phyloP scores from a whole-genome alignment of 2,329 filamentous ascomycete genomes.

The Hymenoscyphus repandus region DNA sequence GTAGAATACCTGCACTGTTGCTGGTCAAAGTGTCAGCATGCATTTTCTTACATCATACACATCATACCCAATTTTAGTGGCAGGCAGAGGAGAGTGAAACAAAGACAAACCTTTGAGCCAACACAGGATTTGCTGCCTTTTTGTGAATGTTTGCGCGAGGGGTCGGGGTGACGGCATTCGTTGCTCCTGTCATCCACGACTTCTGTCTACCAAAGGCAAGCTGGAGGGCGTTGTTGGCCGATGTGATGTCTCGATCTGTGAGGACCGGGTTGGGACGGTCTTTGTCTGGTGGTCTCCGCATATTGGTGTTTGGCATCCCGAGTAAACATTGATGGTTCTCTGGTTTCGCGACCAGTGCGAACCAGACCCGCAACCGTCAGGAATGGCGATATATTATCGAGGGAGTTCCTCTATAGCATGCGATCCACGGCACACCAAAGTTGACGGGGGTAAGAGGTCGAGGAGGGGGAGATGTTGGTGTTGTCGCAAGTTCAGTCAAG shows the following conservation, averaged over 20 bases:
- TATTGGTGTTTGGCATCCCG: constrained; percentile 3
- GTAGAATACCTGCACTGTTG: constrained; percentile 39
- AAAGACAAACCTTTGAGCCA: constrained; percentile 2
- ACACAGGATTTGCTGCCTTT: background rate
- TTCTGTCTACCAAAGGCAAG: constrained; percentile 30
- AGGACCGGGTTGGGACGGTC: constrained; percentile 17
- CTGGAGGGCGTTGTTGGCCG: constrained; percentile 32
- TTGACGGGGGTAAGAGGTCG: no score
- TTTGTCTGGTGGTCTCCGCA: constrained; percentile 31
- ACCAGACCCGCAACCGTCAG: background rate
- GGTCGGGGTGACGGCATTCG: constrained; percentile 25
- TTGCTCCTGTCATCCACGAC: constrained; percentile 31
- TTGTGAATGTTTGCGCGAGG: constrained; percentile 22
- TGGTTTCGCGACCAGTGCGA: background rate
- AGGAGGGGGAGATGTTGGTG: no score
- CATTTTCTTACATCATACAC: background rate
- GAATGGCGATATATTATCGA: background rate
- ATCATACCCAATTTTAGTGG: no score
- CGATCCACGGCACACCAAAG: no score
- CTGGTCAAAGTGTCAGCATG: background rate
- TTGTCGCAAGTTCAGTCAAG: no score
- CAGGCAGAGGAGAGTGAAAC: no score
- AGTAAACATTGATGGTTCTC: background rate
- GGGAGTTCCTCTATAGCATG: no score
- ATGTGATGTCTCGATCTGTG: constrained; percentile 28